Conservation (phyloP, 106 monocot genomes). For the Amphibolis antarctica region DNA sequence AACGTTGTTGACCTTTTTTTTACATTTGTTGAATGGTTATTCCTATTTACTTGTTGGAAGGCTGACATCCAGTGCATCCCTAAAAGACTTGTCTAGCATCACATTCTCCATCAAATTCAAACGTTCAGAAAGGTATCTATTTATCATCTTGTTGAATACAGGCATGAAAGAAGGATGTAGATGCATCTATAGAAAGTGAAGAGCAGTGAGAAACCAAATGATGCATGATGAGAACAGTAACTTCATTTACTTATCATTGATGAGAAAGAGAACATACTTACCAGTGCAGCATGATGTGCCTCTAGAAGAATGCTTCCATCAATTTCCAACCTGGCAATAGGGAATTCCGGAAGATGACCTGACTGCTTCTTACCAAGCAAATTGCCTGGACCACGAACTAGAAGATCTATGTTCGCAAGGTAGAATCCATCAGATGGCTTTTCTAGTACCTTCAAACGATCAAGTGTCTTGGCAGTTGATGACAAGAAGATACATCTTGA, state of each 20-base stretch:
- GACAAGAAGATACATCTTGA: constrained; percentile 82
- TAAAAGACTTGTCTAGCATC: too few species aligned
- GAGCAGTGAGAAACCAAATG: too few species aligned
- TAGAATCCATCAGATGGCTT: constrained; percentile 89
- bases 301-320: constrained; percentile 92
- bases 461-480: constrained; percentile 45
- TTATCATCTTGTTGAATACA: too few species aligned
- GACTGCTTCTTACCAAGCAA: constrained; percentile 98
- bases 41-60: too few species aligned
- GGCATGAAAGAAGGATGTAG: too few species aligned
- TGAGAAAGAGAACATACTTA: constrained; percentile 17
- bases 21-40: too few species aligned
- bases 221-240: too few species aligned
- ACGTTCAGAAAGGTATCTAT: too few species aligned
- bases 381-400: constrained; percentile 87
- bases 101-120: too few species aligned
- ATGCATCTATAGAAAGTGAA: too few species aligned
- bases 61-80: too few species aligned
- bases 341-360: constrained; percentile 94
- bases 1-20: too few species aligned
- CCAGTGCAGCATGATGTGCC: constrained; percentile 90
- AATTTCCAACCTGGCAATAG: constrained; percentile 82
- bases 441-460: constrained; percentile 61
- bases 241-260: background rate
- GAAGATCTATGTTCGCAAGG: constrained; percentile 71